Evolutionary conservation across 805 yeast genomes (phyloP).

Genomic region (Blastobotrys robertii): DNA sequence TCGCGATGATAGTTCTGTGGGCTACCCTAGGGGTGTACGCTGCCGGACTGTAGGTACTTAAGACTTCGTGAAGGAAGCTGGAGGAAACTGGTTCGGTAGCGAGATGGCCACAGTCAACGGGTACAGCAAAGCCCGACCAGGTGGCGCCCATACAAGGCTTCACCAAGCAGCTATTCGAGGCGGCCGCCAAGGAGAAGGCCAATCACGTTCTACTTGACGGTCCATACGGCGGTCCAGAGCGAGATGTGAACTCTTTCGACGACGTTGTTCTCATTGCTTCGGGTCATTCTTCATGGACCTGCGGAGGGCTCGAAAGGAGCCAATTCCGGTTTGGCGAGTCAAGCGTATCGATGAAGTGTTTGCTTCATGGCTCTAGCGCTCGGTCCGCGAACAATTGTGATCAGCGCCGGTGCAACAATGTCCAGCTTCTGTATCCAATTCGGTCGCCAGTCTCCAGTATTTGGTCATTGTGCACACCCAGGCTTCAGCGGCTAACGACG

Average conservation of each 20-base stretch:
- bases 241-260: slow-evolving; percentile 36
- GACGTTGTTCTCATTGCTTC: slow-evolving; percentile 31
- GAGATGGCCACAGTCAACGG: slow-evolving; percentile 8
- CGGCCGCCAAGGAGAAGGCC: slow-evolving; percentile 3
- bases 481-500: no score
- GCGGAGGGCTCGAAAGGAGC: neutral
- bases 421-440: neutral
- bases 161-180: slow-evolving; percentile 10
- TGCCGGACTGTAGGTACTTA: slow-evolving; percentile 11
- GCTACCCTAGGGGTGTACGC: slow-evolving; percentile 9
- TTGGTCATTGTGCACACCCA: no score
- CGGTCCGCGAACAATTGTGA: slow-evolving; percentile 1
- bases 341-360: slow-evolving; percentile 2
- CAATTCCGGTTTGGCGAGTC: slow-evolving; percentile 3
- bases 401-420: slow-evolving; percentile 2
- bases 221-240: slow-evolving; percentile 37
- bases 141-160: slow-evolving; percentile 15
- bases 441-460: neutral
- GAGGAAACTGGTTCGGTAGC: slow-evolving; percentile 10
- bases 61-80: slow-evolving; percentile 9
- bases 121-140: slow-evolving; percentile 2
- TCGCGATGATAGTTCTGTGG: slow-evolving; percentile 8
- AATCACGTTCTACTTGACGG: slow-evolving; percentile 34
- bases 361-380: neutral
- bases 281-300: slow-evolving; percentile 23